A percentile compares a stretch with the other conserved stretches of the same genome.
Evolutionary conservation across 1,284 basidiomycete genomes (phyloP).

Genomic region (Boletus sp.): DNA sequence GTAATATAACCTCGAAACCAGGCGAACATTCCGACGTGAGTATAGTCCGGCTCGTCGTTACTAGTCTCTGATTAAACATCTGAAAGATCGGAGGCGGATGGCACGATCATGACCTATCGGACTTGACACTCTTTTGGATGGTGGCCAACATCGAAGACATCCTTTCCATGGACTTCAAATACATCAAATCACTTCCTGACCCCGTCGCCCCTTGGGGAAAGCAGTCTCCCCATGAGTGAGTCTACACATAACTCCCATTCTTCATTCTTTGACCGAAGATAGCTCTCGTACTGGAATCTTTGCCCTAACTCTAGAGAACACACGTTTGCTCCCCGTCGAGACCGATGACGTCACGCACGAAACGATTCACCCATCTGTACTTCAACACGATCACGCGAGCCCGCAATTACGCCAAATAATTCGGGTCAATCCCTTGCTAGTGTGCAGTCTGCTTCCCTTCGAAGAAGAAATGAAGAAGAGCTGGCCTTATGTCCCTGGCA

Average conservation of each 20-base stretch:
- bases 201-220: constrained; percentile 59
- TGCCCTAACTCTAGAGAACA: constrained; percentile 38
- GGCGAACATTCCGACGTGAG: constrained; percentile 62
- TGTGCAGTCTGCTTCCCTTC: constrained; percentile 45
- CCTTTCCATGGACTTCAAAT: constrained; percentile 52
- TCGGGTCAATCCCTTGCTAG: constrained; percentile 40
- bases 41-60: neutral
- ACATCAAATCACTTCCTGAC: constrained; percentile 45
- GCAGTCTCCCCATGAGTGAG: constrained; percentile 58
- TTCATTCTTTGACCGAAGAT: constrained; percentile 6
- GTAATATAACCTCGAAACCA: constrained; percentile 20
- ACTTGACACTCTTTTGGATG: constrained; percentile 67
- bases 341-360: constrained; percentile 52
- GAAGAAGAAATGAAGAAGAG: constrained; percentile 47
- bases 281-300: constrained; percentile 57
- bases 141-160: constrained; percentile 52
- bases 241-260: neutral
- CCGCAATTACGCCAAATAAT: constrained; percentile 38
- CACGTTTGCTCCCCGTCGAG: constrained; percentile 47
- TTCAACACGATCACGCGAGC: constrained; percentile 40
- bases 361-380: constrained; percentile 56
- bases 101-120: constrained; percentile 61
- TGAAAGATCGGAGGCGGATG: constrained; percentile 65
- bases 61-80: constrained; percentile 4
- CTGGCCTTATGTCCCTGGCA: constrained; percentile 40